Evolutionary conservation across 805 yeast species (phyloP).

Genomic region (Cephaloascus fragrans): DNA sequence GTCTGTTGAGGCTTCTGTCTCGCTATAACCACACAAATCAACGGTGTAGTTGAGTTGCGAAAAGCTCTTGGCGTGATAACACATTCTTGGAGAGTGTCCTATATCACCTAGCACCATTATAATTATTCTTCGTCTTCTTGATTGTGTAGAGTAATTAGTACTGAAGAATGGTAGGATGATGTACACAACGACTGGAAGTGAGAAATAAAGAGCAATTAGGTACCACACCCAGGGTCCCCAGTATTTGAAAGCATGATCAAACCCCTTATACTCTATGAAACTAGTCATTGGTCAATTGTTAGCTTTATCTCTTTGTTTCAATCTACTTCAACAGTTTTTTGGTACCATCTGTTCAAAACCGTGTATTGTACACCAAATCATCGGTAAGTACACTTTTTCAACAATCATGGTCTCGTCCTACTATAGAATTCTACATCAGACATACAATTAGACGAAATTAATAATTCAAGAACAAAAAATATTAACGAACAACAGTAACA

Average conservation of each 20-base stretch:
- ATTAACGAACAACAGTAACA: no score
- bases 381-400: no score
- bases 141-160: conserved; percentile 1
- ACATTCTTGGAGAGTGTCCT: conserved; percentile 93
- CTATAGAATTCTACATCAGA: no score
- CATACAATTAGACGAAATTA: no score
- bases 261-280: conserved; percentile 9
- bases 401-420: no score
- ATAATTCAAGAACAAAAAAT: no score
- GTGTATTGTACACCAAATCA: no score
- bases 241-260: conserved; percentile 11
- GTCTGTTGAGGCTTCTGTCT: conserved; percentile 41
- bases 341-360: no score
- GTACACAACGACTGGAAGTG: conserved; percentile 24
- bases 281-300: no score
- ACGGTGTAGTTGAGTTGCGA: conserved; percentile 64
- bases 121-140: conserved; percentile 40
- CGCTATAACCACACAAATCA: conserved; percentile 76
- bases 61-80: conserved; percentile 79
- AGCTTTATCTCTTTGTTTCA: no score
- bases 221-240: conserved; percentile 26
- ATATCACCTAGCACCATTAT: conserved; percentile 86
- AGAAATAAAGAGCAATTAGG: conserved; percentile 20
- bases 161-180: conserved; percentile 19
- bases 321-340: no score